These are phyloP conservation scores for Solanum tarapatanum DNA, from an alignment of 257 asterid genomes.

Conservation along the genomic window DNA sequence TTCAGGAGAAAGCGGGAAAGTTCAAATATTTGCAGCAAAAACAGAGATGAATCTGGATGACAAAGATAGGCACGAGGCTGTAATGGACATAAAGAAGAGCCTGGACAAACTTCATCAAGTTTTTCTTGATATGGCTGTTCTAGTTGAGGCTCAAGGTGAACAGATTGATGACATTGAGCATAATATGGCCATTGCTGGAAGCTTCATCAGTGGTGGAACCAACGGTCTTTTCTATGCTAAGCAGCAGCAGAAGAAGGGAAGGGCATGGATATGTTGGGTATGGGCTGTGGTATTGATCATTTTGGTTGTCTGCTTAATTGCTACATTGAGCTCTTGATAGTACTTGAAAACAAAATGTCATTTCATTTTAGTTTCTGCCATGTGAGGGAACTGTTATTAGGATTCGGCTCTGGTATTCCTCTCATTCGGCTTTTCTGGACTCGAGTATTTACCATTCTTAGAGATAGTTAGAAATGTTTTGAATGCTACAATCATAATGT, in stretches of 20 bases:
- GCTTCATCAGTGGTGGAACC: conserved; percentile 71
- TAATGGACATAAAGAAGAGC: conserved; percentile 78
- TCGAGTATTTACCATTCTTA: not conserved
- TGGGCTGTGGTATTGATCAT: conserved; percentile 41
- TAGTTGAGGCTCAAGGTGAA: conserved; percentile 77
- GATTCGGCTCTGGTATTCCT: not conserved
- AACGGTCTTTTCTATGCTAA: conserved; percentile 56
- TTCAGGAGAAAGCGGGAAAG: conserved; percentile 26
- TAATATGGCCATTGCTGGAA: conserved; percentile 53
- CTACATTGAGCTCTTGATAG: conserved; percentile 23
- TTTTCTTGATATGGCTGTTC: conserved; percentile 78
- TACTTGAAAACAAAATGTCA: not conserved
- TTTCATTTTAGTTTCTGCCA: not conserved
- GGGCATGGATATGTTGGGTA: conserved; percentile 48
- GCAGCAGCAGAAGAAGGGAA: conserved; percentile 46
- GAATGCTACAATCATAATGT: not conserved
- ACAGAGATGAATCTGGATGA: conserved; percentile 31
- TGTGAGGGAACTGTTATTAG: not conserved
- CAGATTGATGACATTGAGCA: conserved; percentile 54
- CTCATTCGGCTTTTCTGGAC: not conserved
- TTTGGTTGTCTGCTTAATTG: conserved; percentile 52
- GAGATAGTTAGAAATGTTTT: not conserved
- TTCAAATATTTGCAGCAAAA: conserved; percentile 23
- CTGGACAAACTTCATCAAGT: conserved; percentile 82
- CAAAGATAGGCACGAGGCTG: conserved; percentile 68